Conservation (phyloP, 2,329 filamentous ascomycete species). For the Cordyceps pruinosa region DNA sequence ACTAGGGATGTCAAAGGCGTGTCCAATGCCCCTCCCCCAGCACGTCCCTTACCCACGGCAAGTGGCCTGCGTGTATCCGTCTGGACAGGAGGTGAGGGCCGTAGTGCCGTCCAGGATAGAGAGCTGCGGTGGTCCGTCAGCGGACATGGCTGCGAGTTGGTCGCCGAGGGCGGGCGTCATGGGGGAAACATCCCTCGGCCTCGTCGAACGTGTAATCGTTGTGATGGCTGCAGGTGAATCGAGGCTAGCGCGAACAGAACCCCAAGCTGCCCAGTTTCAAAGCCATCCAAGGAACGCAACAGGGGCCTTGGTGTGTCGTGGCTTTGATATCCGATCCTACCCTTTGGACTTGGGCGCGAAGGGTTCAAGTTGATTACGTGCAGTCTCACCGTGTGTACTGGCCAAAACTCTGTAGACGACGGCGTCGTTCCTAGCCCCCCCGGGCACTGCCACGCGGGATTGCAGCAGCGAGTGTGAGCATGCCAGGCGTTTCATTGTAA, state of each 20-base stretch:
- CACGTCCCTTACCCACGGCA: constrained; percentile 11
- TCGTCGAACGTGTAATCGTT: not conserved
- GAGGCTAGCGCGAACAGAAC: not conserved
- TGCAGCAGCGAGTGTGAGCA: not conserved
- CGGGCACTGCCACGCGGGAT: not conserved
- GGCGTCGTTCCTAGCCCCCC: too few species aligned
- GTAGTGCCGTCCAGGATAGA: too few species aligned
- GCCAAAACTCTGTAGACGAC: too few species aligned
- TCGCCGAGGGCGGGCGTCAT: not conserved
- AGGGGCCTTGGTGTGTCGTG: not conserved
- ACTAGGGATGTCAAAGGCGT: not conserved
- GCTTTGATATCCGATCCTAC: constrained; percentile 4
- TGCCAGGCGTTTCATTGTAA: not conserved
- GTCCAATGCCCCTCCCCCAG: constrained; percentile 1
- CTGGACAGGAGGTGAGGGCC: too few species aligned
- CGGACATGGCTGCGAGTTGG: not conserved
- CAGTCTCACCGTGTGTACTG: too few species aligned
- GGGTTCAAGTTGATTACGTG: too few species aligned
- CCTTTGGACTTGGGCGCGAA: too few species aligned
- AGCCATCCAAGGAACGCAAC: not conserved
- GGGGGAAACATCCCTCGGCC: not conserved
- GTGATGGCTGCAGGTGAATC: constrained; percentile 1
- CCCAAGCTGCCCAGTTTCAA: not conserved
- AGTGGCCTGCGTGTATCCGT: constrained; percentile 4
- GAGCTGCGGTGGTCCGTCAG: not conserved